These are phyloP conservation scores for Crithidia bombi DNA, from an alignment of 208 protist genomes.

Conservation along the genomic window DNA sequence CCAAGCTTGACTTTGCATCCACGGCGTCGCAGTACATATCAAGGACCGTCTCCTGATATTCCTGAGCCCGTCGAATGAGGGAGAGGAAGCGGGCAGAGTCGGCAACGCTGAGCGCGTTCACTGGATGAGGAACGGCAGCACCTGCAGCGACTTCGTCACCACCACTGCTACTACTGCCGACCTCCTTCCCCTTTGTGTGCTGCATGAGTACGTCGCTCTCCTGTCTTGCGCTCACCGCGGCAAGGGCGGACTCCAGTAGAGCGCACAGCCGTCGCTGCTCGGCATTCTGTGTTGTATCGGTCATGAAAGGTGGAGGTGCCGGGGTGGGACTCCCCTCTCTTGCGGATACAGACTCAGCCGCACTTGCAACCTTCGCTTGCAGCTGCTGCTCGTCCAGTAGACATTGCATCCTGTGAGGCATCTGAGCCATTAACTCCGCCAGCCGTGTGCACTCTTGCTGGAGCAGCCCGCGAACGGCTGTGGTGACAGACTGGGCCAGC, in stretches of 20 bases:
- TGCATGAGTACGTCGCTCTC: not conserved
- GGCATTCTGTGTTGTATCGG: not conserved
- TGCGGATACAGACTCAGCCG: no score
- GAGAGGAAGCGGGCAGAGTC: conserved; percentile 22
- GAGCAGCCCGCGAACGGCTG: conserved; percentile 28
- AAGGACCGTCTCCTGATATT: conserved; percentile 1
- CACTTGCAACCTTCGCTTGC: no score
- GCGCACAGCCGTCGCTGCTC: conserved; percentile 7
- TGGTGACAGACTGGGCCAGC: conserved; percentile 5
- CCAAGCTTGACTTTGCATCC: conserved; percentile 14
- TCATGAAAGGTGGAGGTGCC: no score
- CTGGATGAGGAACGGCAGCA: no score
- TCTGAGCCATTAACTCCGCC: conserved; percentile 35
- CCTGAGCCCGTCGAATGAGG: conserved; percentile 7
- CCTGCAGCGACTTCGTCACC: not conserved
- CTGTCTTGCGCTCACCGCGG: not conserved
- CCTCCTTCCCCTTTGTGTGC: not conserved
- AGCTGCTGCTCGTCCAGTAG: conserved; percentile 13
- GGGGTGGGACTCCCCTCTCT: no score
- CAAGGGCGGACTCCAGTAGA: conserved; percentile 14
- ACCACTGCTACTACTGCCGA: not conserved
- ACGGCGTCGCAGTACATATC: conserved; percentile 19
- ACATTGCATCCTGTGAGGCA: conserved; percentile 34
- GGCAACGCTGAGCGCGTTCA: conserved; percentile 4
- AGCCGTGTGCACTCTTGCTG: conserved; percentile 35